A percentile compares a stretch with the other conserved stretches of the same genome.
These are phyloP conservation scores for Penicillium digitatum DNA, from an alignment of 2,329 filamentous ascomycete species.

Conservation along the genomic window DNA sequence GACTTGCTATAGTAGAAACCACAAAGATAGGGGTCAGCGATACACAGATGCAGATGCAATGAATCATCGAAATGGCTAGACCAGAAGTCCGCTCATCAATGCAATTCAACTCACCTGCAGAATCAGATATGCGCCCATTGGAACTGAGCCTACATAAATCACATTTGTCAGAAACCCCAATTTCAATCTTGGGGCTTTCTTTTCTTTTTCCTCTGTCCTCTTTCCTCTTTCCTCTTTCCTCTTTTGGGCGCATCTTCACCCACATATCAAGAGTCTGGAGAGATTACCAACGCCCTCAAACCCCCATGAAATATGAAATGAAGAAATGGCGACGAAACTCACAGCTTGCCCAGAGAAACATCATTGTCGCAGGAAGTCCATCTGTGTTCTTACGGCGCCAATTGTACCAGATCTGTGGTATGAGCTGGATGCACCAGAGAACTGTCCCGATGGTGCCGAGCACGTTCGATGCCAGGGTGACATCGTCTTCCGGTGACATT, in stretches of 20 bases:
- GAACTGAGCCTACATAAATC: constrained; percentile 38
- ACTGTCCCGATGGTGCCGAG: constrained; percentile 43
- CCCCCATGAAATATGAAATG: background rate
- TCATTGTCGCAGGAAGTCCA: constrained; percentile 57
- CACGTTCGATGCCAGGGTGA: constrained; percentile 37
- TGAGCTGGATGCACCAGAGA: constrained; percentile 40
- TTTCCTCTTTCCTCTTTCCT: background rate
- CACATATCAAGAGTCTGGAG: background rate
- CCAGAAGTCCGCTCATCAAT: background rate
- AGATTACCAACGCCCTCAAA: background rate
- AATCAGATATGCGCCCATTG: constrained; percentile 52
- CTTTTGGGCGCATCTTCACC: background rate
- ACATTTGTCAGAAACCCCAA: background rate
- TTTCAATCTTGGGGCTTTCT: background rate
- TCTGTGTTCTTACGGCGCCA: constrained; percentile 59
- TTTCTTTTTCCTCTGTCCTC: background rate
- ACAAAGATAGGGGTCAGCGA: background rate
- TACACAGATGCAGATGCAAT: background rate
- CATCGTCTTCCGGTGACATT: constrained; percentile 14
- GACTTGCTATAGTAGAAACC: constrained; percentile 45
- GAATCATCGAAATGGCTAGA: background rate
- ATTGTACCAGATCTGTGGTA: constrained; percentile 57
- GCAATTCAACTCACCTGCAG: constrained; percentile 41
- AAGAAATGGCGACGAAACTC: constrained; percentile 9
- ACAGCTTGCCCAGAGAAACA: constrained; percentile 61